These are phyloP conservation scores for Cryphonectria carpinicola DNA, from an alignment of 2,329 filamentous ascomycete genomes.

Conservation along the genomic window DNA sequence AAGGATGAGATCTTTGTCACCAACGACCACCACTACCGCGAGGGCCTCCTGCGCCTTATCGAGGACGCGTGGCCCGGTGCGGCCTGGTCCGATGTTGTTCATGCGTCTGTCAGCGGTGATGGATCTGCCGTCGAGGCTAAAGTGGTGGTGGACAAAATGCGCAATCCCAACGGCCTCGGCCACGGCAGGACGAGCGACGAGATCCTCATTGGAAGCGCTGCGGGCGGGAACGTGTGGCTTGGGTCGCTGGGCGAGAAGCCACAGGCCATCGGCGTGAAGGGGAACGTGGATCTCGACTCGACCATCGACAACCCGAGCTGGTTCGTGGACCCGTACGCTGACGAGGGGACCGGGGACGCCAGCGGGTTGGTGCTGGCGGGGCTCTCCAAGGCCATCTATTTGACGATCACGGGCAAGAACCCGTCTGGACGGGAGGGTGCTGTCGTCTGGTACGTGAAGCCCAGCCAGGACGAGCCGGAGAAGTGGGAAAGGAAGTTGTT, in stretches of 20 bases:
- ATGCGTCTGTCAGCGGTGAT: constrained; percentile 12
- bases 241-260: not conserved
- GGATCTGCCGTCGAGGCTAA: constrained; percentile 18
- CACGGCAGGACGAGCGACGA: constrained; percentile 24
- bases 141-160: constrained; percentile 21
- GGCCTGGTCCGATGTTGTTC: constrained; percentile 24
- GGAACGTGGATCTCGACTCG: constrained; percentile 48
- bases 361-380: constrained; percentile 60
- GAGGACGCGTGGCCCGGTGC: constrained; percentile 21
- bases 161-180: constrained; percentile 25
- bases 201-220: constrained; percentile 21
- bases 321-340: constrained; percentile 57
- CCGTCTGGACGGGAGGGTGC: constrained; percentile 45
- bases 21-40: constrained; percentile 27
- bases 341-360: constrained; percentile 44
- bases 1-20: constrained; percentile 22
- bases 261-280: constrained; percentile 44
- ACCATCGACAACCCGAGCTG: constrained; percentile 62
- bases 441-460: constrained; percentile 49
- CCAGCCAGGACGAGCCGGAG: constrained; percentile 18
- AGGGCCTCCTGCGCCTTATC: constrained; percentile 17
- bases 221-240: constrained; percentile 17
- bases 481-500: constrained; percentile 52
- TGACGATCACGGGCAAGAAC: constrained; percentile 39
- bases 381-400: constrained; percentile 44